phyloP scores from a whole-genome alignment of 2,329 filamentous ascomycete genomes.

The Lecanicillium sp. region DNA sequence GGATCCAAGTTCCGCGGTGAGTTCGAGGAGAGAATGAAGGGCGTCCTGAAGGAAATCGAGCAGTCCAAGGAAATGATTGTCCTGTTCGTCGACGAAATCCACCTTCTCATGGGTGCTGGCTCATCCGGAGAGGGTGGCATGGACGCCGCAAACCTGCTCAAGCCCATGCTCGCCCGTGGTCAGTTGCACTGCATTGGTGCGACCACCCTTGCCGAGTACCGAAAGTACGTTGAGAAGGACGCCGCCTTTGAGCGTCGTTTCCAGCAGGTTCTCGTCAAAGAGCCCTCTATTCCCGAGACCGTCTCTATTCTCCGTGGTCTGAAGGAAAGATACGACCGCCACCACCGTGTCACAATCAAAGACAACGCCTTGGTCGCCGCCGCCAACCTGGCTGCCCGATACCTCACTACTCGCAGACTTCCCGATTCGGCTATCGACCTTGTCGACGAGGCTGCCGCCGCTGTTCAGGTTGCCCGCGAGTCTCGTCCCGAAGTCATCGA shows the following conservation, averaged over 20 bases:
- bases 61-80: constrained; percentile 95
- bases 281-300: constrained; percentile 81
- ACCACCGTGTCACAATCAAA: constrained; percentile 94
- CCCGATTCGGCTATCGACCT: constrained; percentile 96
- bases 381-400: constrained; percentile 86
- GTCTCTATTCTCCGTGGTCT: constrained; percentile 96
- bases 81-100: constrained; percentile 97
- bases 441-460: constrained; percentile 92
- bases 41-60: constrained; percentile 92
- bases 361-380: constrained; percentile 89
- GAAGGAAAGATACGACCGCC: constrained; percentile 96
- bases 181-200: constrained; percentile 98
- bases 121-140: constrained; percentile 93
- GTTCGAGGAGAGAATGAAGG: constrained; percentile 99
- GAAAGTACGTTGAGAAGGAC: constrained; percentile 99
- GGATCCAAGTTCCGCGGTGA: constrained; percentile 98
- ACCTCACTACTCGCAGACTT: constrained; percentile 82
- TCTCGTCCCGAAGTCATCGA: constrained; percentile 95
- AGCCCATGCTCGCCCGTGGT: constrained; percentile 95
- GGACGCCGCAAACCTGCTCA: constrained; percentile 96
- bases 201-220: constrained; percentile 89
- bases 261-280: constrained; percentile 96
- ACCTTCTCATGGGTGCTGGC: constrained; percentile 95
- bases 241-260: constrained; percentile 97
- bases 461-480: constrained; percentile 91